These are phyloP conservation scores for Arthroderma sp. DNA, from an alignment of 2,329 filamentous ascomycete species.

Conservation along the genomic window DNA sequence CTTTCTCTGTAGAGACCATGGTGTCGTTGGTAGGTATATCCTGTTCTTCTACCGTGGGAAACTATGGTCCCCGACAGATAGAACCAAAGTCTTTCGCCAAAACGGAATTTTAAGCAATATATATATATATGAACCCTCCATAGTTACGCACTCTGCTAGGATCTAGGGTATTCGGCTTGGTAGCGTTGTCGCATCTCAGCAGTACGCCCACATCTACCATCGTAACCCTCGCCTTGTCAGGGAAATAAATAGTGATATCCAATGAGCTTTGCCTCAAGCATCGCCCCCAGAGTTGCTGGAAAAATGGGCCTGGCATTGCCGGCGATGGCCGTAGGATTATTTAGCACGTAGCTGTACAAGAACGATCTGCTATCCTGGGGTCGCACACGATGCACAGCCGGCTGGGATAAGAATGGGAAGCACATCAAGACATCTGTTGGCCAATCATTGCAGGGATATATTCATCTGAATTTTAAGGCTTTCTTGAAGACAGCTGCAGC, in stretches of 20 bases:
- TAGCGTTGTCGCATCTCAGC: no score
- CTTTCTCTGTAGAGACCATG: not conserved
- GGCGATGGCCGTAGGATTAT: not conserved
- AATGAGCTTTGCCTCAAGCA: not conserved
- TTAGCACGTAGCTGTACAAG: not conserved
- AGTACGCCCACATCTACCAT: no score
- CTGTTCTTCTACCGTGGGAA: no score
- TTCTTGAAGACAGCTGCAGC: not conserved
- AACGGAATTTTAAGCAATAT: no score
- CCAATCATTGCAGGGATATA: not conserved
- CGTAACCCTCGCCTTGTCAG: not conserved
- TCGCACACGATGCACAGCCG: not conserved
- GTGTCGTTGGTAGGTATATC: not conserved
- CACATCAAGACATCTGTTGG: not conserved
- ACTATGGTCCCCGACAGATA: no score
- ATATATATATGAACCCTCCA: no score
- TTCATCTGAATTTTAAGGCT: not conserved
- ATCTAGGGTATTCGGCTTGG: no score
- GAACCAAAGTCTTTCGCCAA: no score
- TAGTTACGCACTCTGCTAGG: no score
- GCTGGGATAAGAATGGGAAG: not conserved
- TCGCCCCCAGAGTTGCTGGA: not conserved
- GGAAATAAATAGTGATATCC: not conserved
- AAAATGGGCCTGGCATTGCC: not conserved
- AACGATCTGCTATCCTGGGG: not conserved